phyloP scores from a whole-genome alignment of 768 basidiomycete genomes.

The Collybia sordida region DNA sequence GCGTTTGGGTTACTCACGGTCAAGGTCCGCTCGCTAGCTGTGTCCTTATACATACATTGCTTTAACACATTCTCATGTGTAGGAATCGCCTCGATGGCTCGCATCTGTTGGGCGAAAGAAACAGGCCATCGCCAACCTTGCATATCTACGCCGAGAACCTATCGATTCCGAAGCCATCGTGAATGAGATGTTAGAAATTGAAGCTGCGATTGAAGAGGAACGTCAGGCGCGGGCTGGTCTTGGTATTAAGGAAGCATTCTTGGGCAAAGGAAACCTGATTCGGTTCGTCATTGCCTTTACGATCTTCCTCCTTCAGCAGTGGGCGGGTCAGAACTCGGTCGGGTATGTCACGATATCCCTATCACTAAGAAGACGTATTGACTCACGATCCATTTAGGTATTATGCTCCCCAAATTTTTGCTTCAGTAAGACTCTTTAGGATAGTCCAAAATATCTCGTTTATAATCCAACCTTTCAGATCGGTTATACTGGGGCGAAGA shows the following conservation, averaged over 20 bases:
- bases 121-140: conserved; percentile 58
- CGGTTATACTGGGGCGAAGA: conserved; percentile 58
- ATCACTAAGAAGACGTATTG: neutral
- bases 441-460: neutral
- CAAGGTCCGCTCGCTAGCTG: no score
- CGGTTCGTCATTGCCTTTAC: conserved; percentile 82
- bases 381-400: conserved; percentile 35
- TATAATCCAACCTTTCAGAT: conserved; percentile 30
- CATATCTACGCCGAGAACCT: conserved; percentile 58
- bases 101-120: conserved; percentile 58
- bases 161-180: conserved; percentile 44
- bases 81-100: conserved; percentile 81
- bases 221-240: conserved; percentile 61
- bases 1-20: conserved; percentile 64
- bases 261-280: conserved; percentile 78
- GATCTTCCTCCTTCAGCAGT: conserved; percentile 82
- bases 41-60: no score
- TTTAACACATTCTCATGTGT: conserved; percentile 5
- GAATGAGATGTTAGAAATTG: conserved; percentile 75
- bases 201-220: conserved; percentile 78
- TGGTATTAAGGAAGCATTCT: conserved; percentile 69
- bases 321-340: conserved; percentile 84
- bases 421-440: conserved; percentile 28
- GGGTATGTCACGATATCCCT: conserved; percentile 29
- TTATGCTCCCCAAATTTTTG: conserved; percentile 75